A percentile compares a stretch with the other conserved stretches of the same genome.
These are phyloP conservation scores for Nyssa sinensis DNA, from an alignment of 148 eudicot species.

Conservation along the genomic window DNA sequence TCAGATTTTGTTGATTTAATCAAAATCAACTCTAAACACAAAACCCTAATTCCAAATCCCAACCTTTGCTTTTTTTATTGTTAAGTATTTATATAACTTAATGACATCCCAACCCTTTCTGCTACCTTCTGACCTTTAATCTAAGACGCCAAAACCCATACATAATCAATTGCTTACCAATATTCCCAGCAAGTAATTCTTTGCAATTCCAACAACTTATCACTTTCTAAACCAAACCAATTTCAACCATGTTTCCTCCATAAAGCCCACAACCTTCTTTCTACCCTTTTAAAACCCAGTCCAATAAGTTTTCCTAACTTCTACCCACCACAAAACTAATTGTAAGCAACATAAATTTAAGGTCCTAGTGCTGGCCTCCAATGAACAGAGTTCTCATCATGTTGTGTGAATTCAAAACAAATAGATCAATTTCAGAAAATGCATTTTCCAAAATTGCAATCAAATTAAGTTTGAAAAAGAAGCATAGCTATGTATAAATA, in stretches of 20 bases:
- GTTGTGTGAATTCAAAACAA: slow-evolving; percentile 4
- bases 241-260: no score
- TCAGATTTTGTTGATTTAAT: no score
- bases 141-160: not conserved
- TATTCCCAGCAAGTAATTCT: not conserved
- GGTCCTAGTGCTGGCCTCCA: no score
- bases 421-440: not conserved
- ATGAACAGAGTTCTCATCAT: not conserved
- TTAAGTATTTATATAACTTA: no score
- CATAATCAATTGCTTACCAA: no score
- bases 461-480: slow-evolving; percentile 1
- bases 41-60: not conserved
- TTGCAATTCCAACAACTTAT: not conserved
- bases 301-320: no score
- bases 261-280: no score
- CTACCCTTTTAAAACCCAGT: no score
- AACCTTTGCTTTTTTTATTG: not conserved
- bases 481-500: slow-evolving; percentile 11
- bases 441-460: not conserved
- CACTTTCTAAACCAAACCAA: not conserved
- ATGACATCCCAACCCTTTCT: no score
- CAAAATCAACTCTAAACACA: no score
- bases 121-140: not conserved
- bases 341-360: no score
- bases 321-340: no score